Conservation (phyloP, 2,329 filamentous ascomycete genomes). For the Hymenoscyphus fructigenus region DNA sequence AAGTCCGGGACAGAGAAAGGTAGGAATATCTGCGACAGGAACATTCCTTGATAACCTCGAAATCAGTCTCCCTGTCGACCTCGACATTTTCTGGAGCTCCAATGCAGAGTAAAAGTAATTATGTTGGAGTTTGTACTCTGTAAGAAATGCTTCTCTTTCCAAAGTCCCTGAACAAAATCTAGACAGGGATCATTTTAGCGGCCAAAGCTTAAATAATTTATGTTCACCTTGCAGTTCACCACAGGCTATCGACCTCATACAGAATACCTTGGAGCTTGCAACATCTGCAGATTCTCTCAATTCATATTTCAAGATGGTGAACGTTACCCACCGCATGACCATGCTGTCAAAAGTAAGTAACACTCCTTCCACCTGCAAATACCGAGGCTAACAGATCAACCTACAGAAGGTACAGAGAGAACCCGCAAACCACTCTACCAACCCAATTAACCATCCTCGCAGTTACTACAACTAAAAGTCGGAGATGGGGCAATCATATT, state of each 20-base stretch:
- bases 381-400: background rate
- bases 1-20: conserved; percentile 50
- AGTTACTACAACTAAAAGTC: conserved; percentile 74
- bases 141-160: background rate
- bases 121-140: background rate
- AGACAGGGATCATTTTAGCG: conserved; percentile 29
- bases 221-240: conserved; percentile 13
- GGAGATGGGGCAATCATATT: conserved; percentile 83
- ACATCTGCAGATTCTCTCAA: background rate
- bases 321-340: conserved; percentile 68
- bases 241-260: background rate
- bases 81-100: conserved; percentile 19
- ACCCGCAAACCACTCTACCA: conserved; percentile 16
- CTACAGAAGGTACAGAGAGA: conserved; percentile 44
- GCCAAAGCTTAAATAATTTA: conserved; percentile 31
- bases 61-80: conserved; percentile 17
- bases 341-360: conserved; percentile 68
- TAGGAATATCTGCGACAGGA: conserved; percentile 41
- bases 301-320: conserved; percentile 46
- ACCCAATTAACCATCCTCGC: conserved; percentile 29
- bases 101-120: background rate
- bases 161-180: conserved; percentile 21
- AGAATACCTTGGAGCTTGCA: background rate
- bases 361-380: conserved; percentile 26
- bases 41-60: conserved; percentile 19